Percentiles rank a stretch among this genome's conserved stretches.
These are phyloP conservation scores for Penicillium pancosmium DNA, from an alignment of 495 filamentous ascomycete genomes.

Conservation along the genomic window DNA sequence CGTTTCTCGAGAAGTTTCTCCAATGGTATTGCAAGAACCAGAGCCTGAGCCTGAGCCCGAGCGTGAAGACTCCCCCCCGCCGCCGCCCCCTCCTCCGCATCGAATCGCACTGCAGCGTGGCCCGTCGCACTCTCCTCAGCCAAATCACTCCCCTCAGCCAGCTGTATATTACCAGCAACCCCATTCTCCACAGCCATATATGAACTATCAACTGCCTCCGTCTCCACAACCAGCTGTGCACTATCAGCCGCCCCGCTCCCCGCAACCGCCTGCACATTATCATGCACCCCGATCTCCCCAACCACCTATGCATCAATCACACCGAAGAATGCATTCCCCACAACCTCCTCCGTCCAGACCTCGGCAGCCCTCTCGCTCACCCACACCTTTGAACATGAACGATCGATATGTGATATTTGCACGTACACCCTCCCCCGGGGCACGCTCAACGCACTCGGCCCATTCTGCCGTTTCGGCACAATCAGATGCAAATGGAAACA, in stretches of 20 bases:
- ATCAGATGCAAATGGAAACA: conserved; percentile 67
- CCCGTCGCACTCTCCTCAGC: conserved; percentile 16
- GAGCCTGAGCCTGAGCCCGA: conserved; percentile 25
- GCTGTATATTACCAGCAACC: not conserved
- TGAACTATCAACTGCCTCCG: conserved; percentile 10
- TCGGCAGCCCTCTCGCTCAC: conserved; percentile 33
- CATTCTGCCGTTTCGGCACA: conserved; percentile 51
- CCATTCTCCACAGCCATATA: conserved; percentile 16
- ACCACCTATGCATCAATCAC: conserved; percentile 8
- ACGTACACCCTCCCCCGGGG: conserved; percentile 61
- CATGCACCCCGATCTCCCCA: conserved; percentile 3
- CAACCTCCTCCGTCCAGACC: conserved; percentile 18
- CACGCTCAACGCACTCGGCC: conserved; percentile 55
- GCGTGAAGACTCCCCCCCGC: conserved; percentile 49
- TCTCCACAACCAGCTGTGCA: conserved; percentile 14
- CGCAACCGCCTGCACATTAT: conserved; percentile 14
- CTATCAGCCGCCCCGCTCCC: conserved; percentile 6
- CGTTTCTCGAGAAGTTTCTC: conserved; percentile 41
- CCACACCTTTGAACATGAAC: conserved; percentile 50
- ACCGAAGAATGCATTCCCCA: conserved; percentile 16
- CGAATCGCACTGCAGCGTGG: conserved; percentile 36
- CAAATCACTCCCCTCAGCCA: conserved; percentile 3
- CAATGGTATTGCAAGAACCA: conserved; percentile 26
- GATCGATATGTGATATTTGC: conserved; percentile 50
- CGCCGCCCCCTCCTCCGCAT: conserved; percentile 47